Percentiles rank a stretch among this genome's conserved stretches.
Evolutionary conservation across 371 early-diverging fungal genomes (phyloP).

Genomic region (Mucor sp.): DNA sequence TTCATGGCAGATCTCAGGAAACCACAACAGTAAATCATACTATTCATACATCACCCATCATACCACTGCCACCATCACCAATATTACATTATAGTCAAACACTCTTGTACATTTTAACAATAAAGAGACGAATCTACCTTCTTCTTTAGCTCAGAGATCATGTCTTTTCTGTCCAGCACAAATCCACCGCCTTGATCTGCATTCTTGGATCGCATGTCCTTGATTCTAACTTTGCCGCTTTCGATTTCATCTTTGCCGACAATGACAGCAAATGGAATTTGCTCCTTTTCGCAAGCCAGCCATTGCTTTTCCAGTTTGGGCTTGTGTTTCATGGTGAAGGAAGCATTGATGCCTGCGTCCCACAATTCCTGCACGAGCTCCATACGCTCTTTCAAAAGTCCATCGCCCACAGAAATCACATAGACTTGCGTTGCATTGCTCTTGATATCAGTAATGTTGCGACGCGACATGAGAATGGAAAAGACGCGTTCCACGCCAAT

Average conservation of each 20-base stretch:
- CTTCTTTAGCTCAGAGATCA: conserved; percentile 63
- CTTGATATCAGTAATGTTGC: conserved; percentile 63
- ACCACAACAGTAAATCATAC: not conserved
- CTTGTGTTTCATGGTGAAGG: conserved; percentile 90
- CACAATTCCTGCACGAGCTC: conserved; percentile 84
- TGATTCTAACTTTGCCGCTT: conserved; percentile 78
- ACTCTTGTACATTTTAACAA: not conserved
- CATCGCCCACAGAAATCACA: conserved; percentile 81
- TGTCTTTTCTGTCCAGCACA: conserved; percentile 54
- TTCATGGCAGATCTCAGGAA: not conserved
- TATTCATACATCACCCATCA: not conserved
- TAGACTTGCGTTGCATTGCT: conserved; percentile 86
- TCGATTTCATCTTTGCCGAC: conserved; percentile 84
- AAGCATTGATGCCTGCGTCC: conserved; percentile 80
- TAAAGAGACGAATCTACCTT: conserved; percentile 2
- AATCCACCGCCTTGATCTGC: conserved; percentile 60
- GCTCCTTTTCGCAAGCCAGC: conserved; percentile 77
- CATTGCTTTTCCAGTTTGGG: conserved; percentile 84
- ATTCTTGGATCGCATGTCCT: conserved; percentile 78
- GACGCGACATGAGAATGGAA: conserved; percentile 76
- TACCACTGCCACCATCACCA: not conserved
- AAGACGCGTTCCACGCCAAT: conserved; percentile 99
- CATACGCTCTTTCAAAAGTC: conserved; percentile 92
- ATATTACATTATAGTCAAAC: not conserved
- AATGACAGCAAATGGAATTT: conserved; percentile 89